Evolutionary conservation across 2,329 filamentous ascomycete species (phyloP).

Genomic region (Calonectria montana): DNA sequence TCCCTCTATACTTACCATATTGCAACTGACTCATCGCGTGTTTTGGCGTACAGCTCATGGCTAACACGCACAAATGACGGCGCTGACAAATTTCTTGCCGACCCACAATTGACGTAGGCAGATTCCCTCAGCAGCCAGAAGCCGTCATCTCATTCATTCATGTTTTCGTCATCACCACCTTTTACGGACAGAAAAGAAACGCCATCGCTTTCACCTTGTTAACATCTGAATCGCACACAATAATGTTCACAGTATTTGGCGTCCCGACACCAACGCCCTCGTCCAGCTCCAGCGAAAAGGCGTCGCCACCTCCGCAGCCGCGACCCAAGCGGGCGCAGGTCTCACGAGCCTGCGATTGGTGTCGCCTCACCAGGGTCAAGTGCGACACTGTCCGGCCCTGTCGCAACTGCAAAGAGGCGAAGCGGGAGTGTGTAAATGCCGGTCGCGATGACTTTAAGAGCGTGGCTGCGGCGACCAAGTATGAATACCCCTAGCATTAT

Average conservation of each 20-base stretch:
- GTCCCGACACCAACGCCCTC: constrained; percentile 27
- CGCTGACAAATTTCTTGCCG: neutral
- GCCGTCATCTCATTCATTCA: neutral
- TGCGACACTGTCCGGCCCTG: constrained; percentile 44
- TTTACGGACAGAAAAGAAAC: neutral
- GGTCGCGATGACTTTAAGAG: constrained; percentile 42
- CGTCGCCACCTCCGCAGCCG: constrained; percentile 32
- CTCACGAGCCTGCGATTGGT: constrained; percentile 46
- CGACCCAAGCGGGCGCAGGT: constrained; percentile 45
- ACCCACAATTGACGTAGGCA: neutral
- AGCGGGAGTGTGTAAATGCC: constrained; percentile 37
- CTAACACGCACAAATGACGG: neutral
- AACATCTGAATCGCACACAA: neutral
- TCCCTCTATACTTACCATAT: neutral
- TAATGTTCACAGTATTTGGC: constrained; percentile 41
- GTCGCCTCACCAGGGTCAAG: constrained; percentile 44
- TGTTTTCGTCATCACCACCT: neutral
- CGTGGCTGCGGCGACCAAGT: constrained; percentile 40
- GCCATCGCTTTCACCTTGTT: neutral
- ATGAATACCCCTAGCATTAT: neutral
- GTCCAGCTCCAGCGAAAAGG: constrained; percentile 30
- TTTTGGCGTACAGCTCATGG: neutral
- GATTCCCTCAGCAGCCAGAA: neutral
- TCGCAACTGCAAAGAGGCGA: constrained; percentile 40
- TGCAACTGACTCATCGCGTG: neutral